These are phyloP conservation scores for Verticillium nubilum DNA, from an alignment of 2,329 filamentous ascomycete species.

Conservation along the genomic window DNA sequence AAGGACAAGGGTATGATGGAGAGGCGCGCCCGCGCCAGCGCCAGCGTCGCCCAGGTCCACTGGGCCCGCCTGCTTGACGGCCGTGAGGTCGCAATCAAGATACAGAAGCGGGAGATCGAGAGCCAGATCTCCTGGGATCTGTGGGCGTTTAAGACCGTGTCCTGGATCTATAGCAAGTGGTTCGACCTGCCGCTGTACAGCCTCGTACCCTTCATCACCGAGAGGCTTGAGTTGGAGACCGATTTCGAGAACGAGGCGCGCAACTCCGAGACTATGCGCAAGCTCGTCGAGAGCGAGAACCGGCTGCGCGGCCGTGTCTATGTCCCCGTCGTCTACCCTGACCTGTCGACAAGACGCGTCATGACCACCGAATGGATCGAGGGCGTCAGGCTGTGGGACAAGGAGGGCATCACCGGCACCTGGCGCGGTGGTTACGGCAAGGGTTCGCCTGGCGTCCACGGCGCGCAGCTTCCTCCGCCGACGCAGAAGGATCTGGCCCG, in stretches of 20 bases:
- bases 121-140: slow-evolving; percentile 91
- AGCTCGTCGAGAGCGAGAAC: slow-evolving; percentile 69
- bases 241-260: slow-evolving; percentile 90
- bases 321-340: slow-evolving; percentile 77
- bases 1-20: slow-evolving; percentile 62
- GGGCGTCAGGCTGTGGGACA: slow-evolving; percentile 88
- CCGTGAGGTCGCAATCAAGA: slow-evolving; percentile 88
- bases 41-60: slow-evolving; percentile 94
- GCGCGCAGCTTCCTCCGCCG: slow-evolving; percentile 47
- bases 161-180: slow-evolving; percentile 75
- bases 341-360: slow-evolving; percentile 76
- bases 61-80: slow-evolving; percentile 86
- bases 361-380: slow-evolving; percentile 98
- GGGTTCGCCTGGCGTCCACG: slow-evolving; percentile 73
- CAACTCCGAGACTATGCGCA: slow-evolving; percentile 80
- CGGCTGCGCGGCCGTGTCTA: slow-evolving; percentile 77
- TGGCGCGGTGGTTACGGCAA: slow-evolving; percentile 75
- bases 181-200: slow-evolving; percentile 93
- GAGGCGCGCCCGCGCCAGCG: slow-evolving; percentile 62
- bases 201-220: slow-evolving; percentile 86
- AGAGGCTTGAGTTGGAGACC: slow-evolving; percentile 87
- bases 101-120: slow-evolving; percentile 92
- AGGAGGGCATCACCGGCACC: slow-evolving; percentile 66
- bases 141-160: slow-evolving; percentile 90
- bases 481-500: slow-evolving; percentile 42